phyloP scores from a whole-genome alignment of 1,139 yeast genomes.

The Pichia sp. region DNA sequence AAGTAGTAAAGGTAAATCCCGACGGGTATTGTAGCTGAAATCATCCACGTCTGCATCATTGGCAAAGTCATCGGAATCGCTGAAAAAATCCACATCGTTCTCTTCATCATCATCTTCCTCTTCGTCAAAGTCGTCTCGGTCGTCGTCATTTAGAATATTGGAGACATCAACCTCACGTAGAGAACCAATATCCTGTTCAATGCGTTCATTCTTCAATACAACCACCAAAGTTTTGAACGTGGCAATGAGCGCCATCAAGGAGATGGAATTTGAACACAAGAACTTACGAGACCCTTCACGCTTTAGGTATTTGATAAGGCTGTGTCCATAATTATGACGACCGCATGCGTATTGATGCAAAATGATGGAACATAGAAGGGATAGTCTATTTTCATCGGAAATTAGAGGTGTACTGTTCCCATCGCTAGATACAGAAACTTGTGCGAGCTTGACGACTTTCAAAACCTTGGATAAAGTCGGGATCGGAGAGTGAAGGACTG shows the following conservation, averaged over 20 bases:
- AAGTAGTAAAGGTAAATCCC: too few species aligned
- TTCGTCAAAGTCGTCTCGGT: slow-evolving; percentile 1
- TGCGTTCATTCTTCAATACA: slow-evolving; percentile 13
- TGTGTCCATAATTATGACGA: slow-evolving; percentile 17
- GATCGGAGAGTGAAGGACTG: slow-evolving; percentile 9
- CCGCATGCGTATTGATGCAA: slow-evolving; percentile 21
- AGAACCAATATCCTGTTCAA: background rate
- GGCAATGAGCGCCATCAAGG: slow-evolving; percentile 24
- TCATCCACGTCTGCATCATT: slow-evolving; percentile 1
- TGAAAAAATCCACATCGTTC: too few species aligned
- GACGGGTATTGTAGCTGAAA: background rate
- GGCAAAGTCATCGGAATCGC: too few species aligned
- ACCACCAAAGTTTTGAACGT: slow-evolving; percentile 19
- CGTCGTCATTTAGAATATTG: background rate
- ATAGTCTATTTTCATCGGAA: slow-evolving; percentile 23
- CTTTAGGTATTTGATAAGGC: slow-evolving; percentile 19
- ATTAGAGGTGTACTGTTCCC: slow-evolving; percentile 12
- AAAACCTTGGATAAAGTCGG: slow-evolving; percentile 18
- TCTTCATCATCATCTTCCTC: slow-evolving; percentile 5
- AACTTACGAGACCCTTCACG: slow-evolving; percentile 9
- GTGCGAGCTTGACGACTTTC: slow-evolving; percentile 11
- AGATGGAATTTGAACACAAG: slow-evolving; percentile 15
- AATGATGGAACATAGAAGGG: slow-evolving; percentile 24
- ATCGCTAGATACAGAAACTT: too few species aligned
- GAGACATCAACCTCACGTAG: too few species aligned